Conservation (phyloP, 2,329 filamentous ascomycete species). For the Calonectria multiphialidica region DNA sequence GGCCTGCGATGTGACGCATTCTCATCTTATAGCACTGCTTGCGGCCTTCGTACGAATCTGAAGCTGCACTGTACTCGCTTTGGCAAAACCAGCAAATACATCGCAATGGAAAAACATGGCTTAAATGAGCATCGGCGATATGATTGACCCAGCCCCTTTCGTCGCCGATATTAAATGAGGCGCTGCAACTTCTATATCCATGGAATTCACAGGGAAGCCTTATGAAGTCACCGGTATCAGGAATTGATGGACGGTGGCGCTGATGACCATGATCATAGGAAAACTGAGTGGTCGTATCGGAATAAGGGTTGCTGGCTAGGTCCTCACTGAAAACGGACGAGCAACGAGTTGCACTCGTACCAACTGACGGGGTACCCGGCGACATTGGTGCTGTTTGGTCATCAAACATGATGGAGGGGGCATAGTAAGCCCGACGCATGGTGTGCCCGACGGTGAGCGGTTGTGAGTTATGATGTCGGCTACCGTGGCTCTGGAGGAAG, state of each 20-base stretch:
- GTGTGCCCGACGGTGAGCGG: not conserved
- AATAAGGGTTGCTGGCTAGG: conserved; percentile 20
- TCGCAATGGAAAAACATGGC: conserved; percentile 47
- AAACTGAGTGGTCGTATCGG: conserved; percentile 39
- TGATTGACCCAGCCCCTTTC: conserved; percentile 61
- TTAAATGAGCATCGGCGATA: conserved; percentile 52
- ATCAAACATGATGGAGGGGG: not conserved
- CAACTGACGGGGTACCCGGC: conserved; percentile 22
- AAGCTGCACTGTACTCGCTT: conserved; percentile 44
- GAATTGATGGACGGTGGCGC: conserved; percentile 17
- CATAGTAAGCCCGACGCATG: not conserved
- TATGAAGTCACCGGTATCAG: not conserved
- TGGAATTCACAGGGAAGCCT: conserved; percentile 57
- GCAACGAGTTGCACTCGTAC: conserved; percentile 26
- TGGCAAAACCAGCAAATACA: conserved; percentile 66
- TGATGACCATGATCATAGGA: conserved; percentile 28
- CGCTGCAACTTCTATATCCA: conserved; percentile 50
- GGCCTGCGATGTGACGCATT: conserved; percentile 63
- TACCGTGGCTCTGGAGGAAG: not conserved
- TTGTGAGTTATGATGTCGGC: not conserved
- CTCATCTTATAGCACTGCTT: conserved; percentile 50
- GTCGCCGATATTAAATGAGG: conserved; percentile 53
- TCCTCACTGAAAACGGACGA: conserved; percentile 28
- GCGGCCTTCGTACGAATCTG: conserved; percentile 11
- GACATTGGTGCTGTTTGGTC: not conserved